A percentile compares a stretch with the other conserved stretches of the same genome.
phyloP scores from a whole-genome alignment of 1,139 yeast genomes.

The Saccharomyces hybrid region DNA sequence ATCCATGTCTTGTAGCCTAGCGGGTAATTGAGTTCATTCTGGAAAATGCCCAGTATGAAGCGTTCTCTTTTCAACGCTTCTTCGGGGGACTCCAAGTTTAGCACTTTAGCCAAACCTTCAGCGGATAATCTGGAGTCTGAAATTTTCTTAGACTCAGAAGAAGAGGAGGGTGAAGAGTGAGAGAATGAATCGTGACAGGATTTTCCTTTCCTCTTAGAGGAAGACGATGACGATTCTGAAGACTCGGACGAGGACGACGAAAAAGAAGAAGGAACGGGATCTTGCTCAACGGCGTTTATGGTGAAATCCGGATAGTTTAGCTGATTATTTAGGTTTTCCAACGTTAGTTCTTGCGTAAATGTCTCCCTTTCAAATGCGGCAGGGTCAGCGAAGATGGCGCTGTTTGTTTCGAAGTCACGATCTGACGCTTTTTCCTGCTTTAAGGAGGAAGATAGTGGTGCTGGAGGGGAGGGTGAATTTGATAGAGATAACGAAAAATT shows the following conservation, averaged over 20 bases:
- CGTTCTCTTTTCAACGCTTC: conserved; percentile 57
- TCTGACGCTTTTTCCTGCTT: neutral
- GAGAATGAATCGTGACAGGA: neutral
- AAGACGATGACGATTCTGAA: neutral
- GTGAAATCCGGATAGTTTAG: neutral
- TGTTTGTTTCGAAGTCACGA: neutral
- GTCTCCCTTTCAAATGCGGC: neutral
- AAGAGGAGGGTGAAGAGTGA: neutral
- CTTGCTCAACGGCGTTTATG: neutral
- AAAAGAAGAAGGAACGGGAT: neutral
- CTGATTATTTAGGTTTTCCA: neutral
- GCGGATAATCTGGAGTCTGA: conserved; percentile 53
- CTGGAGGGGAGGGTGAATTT: neutral
- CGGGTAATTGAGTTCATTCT: conserved; percentile 53
- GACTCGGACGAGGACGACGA: neutral
- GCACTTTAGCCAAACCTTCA: conserved; percentile 45
- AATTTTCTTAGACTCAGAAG: conserved; percentile 22
- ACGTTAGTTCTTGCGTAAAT: neutral
- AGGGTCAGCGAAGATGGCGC: neutral
- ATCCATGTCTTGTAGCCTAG: conserved; percentile 77
- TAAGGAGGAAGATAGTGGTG: neutral
- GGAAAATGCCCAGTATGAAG: conserved; percentile 50
- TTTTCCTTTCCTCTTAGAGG: neutral
- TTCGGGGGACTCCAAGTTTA: conserved; percentile 45
- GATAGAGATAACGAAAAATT: neutral